phyloP scores from a whole-genome alignment of 495 filamentous ascomycete species.

The Neohortaea acidophila region DNA sequence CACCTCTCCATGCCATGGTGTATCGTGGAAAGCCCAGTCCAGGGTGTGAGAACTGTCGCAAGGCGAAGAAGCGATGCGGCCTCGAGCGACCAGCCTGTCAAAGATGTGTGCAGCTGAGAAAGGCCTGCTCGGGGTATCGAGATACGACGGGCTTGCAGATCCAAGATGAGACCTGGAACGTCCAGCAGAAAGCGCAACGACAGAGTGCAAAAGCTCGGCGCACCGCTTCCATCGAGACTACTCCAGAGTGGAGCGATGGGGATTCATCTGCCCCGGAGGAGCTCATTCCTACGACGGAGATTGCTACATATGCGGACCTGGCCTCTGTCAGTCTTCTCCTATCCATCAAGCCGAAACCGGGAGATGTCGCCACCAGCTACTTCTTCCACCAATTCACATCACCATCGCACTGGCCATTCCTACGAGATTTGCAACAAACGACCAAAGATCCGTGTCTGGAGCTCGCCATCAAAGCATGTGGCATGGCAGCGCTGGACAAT shows the following conservation, averaged over 20 bases:
- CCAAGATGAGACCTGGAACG: constrained; percentile 16
- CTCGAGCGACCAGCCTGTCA: constrained; percentile 13
- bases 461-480: constrained; percentile 15
- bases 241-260: no score
- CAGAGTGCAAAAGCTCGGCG: neutral
- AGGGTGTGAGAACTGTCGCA: constrained; percentile 16
- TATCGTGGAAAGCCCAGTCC: constrained; percentile 16
- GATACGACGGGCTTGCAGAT: constrained; percentile 15
- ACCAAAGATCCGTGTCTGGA: constrained; percentile 9
- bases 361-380: constrained; percentile 9
- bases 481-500: constrained; percentile 14
- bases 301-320: no score
- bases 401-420: constrained; percentile 8
- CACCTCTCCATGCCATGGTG: constrained; percentile 7
- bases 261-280: no score
- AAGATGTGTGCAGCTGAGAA: constrained; percentile 15
- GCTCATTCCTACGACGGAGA: no score
- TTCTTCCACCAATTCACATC: constrained; percentile 16
- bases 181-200: constrained; percentile 10
- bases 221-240: no score
- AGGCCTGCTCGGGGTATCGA: constrained; percentile 18
- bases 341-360: neutral
- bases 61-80: constrained; percentile 17
- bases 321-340: neutral
- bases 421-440: neutral